Percentiles rank a stretch among this genome's conserved stretches.
Evolutionary conservation across 164 flowering plant species (phyloP).

Genomic region (Vitis amurensis): DNA sequence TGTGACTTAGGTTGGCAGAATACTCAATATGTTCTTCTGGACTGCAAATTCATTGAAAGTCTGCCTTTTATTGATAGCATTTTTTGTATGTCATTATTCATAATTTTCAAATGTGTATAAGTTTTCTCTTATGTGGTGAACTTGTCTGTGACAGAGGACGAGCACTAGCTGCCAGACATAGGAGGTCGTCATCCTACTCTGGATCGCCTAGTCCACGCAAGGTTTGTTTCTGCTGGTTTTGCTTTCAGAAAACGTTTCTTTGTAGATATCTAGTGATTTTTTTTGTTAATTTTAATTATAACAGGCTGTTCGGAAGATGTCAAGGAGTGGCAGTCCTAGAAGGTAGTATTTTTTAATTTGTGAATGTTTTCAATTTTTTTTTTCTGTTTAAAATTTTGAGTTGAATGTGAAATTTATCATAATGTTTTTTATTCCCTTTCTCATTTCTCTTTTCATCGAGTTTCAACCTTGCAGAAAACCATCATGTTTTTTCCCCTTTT

Average conservation of each 20-base stretch:
- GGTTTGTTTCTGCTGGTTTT: conserved; percentile 37
- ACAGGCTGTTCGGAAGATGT: conserved; percentile 62
- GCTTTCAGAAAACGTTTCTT: not conserved
- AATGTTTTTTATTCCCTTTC: not conserved
- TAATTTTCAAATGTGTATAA: not conserved
- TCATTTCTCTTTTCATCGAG: too few species aligned
- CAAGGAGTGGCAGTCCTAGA: conserved; percentile 86
- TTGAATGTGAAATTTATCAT: not conserved
- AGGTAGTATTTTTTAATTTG: conserved; percentile 43
- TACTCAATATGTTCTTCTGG: too few species aligned
- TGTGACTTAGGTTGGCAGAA: too few species aligned
- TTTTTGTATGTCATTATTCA: not conserved
- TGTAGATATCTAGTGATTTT: not conserved
- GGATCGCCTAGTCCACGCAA: conserved; percentile 86
- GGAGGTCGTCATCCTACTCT: conserved; percentile 84
- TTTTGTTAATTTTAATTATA: conserved; percentile 5
- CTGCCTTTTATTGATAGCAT: too few species aligned
- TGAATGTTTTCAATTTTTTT: not conserved
- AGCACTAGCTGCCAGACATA: conserved; percentile 63
- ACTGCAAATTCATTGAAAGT: too few species aligned
- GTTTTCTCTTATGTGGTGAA: not conserved
- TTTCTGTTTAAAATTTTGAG: not conserved
- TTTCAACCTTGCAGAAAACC: too few species aligned
- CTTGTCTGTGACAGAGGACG: conserved; percentile 52
- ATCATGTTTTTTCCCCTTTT: too few species aligned